Percentiles rank a stretch among this genome's conserved stretches.
phyloP scores from a whole-genome alignment of 2,329 filamentous ascomycete genomes.

The Blastomyces gilchristii region DNA sequence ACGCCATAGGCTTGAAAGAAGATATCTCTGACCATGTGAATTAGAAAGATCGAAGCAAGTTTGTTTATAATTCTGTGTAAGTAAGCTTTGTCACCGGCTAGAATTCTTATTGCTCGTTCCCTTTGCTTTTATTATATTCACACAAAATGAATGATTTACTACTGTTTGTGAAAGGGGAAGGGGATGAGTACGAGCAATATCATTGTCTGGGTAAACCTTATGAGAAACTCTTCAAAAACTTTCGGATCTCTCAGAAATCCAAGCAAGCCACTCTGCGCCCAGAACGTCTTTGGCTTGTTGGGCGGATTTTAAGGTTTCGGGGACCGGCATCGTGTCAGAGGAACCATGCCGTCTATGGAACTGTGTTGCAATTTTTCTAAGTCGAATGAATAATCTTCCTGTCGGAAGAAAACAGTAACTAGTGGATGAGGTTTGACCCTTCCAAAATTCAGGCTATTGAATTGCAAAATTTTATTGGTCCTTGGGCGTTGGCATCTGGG shows the following conservation, averaged over 20 bases:
- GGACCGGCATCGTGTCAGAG: neutral
- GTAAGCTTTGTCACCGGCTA: too few species aligned
- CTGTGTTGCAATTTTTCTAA: neutral
- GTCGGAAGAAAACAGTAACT: neutral
- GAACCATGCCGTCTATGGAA: neutral
- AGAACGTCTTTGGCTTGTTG: neutral
- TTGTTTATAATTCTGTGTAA: too few species aligned
- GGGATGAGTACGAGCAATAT: neutral
- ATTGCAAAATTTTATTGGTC: neutral
- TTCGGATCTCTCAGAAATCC: neutral
- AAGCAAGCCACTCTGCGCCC: conserved; percentile 1
- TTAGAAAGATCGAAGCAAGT: neutral
- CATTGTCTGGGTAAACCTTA: neutral
- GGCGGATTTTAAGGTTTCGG: neutral
- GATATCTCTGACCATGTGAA: neutral
- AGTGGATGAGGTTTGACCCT: neutral
- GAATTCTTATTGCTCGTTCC: neutral
- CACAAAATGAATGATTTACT: neutral
- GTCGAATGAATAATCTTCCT: neutral
- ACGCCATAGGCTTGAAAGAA: neutral
- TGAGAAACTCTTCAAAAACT: neutral
- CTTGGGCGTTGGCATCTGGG: neutral
- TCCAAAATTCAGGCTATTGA: neutral
- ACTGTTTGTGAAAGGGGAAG: neutral
- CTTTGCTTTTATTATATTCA: neutral